Percentiles rank a stretch among this genome's conserved stretches.
Conservation (phyloP, 108 stramenopile genomes). For the Pseudonitzschia multistriata region DNA sequence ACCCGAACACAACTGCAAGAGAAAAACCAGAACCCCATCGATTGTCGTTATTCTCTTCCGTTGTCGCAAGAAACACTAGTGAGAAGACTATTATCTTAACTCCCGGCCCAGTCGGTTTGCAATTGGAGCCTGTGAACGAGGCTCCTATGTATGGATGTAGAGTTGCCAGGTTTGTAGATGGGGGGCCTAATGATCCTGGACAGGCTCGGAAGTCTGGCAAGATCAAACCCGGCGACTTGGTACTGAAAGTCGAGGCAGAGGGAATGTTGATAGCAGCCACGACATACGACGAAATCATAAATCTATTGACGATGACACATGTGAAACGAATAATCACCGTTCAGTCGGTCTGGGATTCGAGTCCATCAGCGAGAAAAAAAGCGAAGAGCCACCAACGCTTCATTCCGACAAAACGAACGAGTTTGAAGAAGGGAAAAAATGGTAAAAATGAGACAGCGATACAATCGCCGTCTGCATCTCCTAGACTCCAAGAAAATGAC, state of each 20-base stretch:
- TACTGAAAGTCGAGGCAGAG: slow-evolving; percentile 34
- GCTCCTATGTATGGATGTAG: slow-evolving; percentile 32
- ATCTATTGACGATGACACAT: slow-evolving; percentile 26
- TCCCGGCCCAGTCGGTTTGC: slow-evolving; percentile 57
- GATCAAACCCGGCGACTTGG: slow-evolving; percentile 45
- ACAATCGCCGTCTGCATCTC: neutral
- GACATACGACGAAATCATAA: slow-evolving; percentile 42
- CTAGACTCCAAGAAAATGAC: neutral
- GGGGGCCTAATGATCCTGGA: slow-evolving; percentile 39
- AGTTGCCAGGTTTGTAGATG: slow-evolving; percentile 46
- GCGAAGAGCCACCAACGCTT: neutral
- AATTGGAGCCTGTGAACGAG: slow-evolving; percentile 52
- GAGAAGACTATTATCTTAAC: slow-evolving; percentile 38
- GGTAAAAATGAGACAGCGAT: neutral
- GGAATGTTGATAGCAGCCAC: slow-evolving; percentile 12
- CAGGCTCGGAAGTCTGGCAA: slow-evolving; percentile 49
- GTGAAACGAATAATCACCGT: slow-evolving; percentile 28
- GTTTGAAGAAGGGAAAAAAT: neutral
- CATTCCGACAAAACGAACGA: slow-evolving; percentile 9
- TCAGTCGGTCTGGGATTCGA: slow-evolving; percentile 24
- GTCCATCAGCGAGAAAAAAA: neutral
- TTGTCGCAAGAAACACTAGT: neutral
- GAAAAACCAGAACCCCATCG: no score
- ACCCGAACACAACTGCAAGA: neutral
- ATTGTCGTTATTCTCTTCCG: neutral